These are phyloP conservation scores for Lactifluus rugatus DNA, from an alignment of 768 basidiomycete genomes.

Conservation along the genomic window DNA sequence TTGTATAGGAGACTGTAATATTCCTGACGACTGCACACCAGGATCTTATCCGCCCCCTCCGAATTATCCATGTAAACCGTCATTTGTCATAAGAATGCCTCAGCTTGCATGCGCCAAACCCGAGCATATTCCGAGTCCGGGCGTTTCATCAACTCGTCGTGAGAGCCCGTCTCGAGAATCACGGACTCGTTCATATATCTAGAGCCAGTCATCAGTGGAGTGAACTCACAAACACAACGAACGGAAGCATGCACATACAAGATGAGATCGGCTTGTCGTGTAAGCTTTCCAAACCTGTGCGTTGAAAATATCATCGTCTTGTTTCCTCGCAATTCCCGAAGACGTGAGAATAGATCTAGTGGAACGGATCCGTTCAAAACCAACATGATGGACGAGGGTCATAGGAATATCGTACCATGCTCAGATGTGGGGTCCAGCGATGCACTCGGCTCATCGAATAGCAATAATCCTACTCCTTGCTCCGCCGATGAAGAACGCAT, in stretches of 20 bases:
- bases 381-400: neutral
- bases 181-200: conserved; percentile 63
- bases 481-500: conserved; percentile 49
- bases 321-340: conserved; percentile 55
- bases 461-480: conserved; percentile 44
- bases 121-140: conserved; percentile 56
- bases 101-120: conserved; percentile 65
- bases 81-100: conserved; percentile 39
- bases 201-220: neutral
- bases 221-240: neutral
- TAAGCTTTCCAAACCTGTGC: conserved; percentile 60
- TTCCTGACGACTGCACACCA: neutral
- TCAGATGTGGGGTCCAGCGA: conserved; percentile 69
- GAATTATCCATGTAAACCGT: neutral
- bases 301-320: conserved; percentile 83
- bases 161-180: conserved; percentile 58
- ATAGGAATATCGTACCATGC: conserved; percentile 36
- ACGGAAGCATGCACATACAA: conserved; percentile 10
- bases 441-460: conserved; percentile 68
- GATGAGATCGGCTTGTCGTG: conserved; percentile 37
- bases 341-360: conserved; percentile 57
- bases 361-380: neutral
- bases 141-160: conserved; percentile 43
- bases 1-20: neutral
- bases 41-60: neutral